Evolutionary conservation across 2,329 filamentous ascomycete genomes (phyloP).

Genomic region (Epichloe elymi): DNA sequence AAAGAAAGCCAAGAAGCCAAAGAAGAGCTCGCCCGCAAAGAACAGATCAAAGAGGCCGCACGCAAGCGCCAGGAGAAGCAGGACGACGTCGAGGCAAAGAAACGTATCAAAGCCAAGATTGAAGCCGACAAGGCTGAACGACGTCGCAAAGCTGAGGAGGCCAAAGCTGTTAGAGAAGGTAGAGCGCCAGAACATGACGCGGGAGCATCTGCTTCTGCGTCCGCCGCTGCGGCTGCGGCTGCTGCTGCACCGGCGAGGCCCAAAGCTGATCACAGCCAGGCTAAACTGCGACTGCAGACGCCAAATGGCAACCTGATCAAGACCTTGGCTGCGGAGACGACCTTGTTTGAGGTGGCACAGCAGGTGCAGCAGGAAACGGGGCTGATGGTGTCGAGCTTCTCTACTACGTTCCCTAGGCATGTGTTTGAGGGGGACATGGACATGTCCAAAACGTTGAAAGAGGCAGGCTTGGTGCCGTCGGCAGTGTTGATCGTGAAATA

Average conservation of each 20-base stretch:
- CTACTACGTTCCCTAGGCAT: conserved; percentile 79
- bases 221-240: conserved; percentile 17
- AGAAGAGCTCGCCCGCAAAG: conserved; percentile 76
- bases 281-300: conserved; percentile 71
- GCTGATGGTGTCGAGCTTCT: conserved; percentile 59
- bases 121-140: conserved; percentile 89
- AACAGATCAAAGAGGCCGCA: conserved; percentile 82
- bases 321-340: conserved; percentile 78
- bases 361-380: conserved; percentile 60
- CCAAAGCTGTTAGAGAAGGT: conserved; percentile 81
- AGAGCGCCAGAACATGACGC: conserved; percentile 31
- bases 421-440: conserved; percentile 56
- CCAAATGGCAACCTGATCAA: conserved; percentile 64
- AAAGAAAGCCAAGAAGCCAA: conserved; percentile 81
- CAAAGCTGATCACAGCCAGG: conserved; percentile 62
- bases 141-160: conserved; percentile 68
- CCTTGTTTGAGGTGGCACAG: conserved; percentile 82
- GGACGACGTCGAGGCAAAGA: conserved; percentile 74
- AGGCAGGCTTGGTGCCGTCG: conserved; percentile 79
- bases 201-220: conserved; percentile 24
- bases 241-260: conserved; percentile 43
- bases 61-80: conserved; percentile 79
- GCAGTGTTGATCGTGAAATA: conserved; percentile 71
- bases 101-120: conserved; percentile 83
- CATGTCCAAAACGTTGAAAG: conserved; percentile 83